Evolutionary conservation across 2,329 filamentous ascomycete species (phyloP), one percentile per base, ranked within the genome.

Genomic region (Diaporthe sp.): DNA sequence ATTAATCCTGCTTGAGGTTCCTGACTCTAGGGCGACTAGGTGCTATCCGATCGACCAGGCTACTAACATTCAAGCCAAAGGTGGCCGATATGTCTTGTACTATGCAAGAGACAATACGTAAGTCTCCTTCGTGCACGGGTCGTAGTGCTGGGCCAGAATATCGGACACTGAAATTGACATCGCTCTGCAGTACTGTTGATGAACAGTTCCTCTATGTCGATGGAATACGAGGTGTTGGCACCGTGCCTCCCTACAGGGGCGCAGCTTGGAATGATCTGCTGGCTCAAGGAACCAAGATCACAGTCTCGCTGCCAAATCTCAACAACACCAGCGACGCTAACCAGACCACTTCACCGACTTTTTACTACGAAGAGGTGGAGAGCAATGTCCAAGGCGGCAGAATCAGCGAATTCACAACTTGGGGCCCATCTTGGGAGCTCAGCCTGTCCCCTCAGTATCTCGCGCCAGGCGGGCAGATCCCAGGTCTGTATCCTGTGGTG

Each of bases 361-460:
- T 53, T 20, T 68, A 68, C 65, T 68, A 68, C n/a, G 47, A 68
- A 53, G 65, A 68, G 47, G 47, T 68, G 25, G 65, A 39, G n/a
- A 68, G 65, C 47, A 68, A 37, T 2, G 47, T 25, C 7, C n/a
- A 53, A 13, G 65, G 65, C 47, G 65, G 65, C 17, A 68, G 12
- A 31, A 68, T 68, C 31, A 68, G 65, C 31, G 65, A 68, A 0
- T 68, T 68, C 47, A 68, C 65, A 1, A 25, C 65, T 25, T 68
- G 47, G 47, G 65, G 65, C 15, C 65, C 65, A 6, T 53, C 65
- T 25, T 68, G 65, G 65, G 65, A 68, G 17, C 65, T 68, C 31
- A 37, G 8, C 12, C 31, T 68, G 20, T 68, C 65, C 3, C 65
- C 65, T 20, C 47, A 68, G 31, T 68, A 39, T 25, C 65, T 68